These are phyloP conservation scores for Thuja plicata DNA, from an alignment of 83 land plant genomes.

Conservation along the genomic window DNA sequence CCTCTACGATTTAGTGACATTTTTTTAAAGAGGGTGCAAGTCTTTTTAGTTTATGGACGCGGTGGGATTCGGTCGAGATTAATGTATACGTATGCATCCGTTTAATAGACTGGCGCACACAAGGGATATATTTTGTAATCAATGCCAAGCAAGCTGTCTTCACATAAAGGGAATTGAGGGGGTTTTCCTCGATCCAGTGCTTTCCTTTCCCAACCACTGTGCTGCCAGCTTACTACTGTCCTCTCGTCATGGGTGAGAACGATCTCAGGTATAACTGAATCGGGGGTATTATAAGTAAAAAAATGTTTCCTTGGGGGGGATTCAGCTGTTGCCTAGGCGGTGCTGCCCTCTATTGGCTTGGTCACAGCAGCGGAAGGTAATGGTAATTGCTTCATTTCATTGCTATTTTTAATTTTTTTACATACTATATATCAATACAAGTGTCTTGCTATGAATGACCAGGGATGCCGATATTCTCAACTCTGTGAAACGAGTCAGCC, in stretches of 20 bases:
- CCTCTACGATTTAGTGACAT: no score
- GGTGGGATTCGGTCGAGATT: no score
- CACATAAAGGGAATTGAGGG: no score
- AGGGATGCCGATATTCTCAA: constrained; percentile 85
- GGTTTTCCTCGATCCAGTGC: no score
- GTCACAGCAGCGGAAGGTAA: constrained; percentile 6
- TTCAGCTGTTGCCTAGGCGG: constrained; percentile 10
- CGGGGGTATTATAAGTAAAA: background rate
- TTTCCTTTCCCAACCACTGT: no score
- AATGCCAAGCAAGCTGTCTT: no score
- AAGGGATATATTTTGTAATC: no score
- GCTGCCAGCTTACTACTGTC: no score
- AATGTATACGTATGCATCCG: no score
- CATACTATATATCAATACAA: background rate
- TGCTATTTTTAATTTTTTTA: background rate
- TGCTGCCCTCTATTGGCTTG: background rate
- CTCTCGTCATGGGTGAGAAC: background rate
- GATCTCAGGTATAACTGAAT: background rate
- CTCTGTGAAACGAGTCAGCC: constrained; percentile 76
- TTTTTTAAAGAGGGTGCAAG: no score
- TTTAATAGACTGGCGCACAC: no score
- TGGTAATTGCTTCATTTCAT: background rate
- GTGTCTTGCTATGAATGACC: background rate
- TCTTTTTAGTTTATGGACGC: no score
- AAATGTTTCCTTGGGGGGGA: constrained; percentile 13